Evolutionary conservation across 163 green algal genomes (phyloP).

Genomic region (Chloromonas sp.): DNA sequence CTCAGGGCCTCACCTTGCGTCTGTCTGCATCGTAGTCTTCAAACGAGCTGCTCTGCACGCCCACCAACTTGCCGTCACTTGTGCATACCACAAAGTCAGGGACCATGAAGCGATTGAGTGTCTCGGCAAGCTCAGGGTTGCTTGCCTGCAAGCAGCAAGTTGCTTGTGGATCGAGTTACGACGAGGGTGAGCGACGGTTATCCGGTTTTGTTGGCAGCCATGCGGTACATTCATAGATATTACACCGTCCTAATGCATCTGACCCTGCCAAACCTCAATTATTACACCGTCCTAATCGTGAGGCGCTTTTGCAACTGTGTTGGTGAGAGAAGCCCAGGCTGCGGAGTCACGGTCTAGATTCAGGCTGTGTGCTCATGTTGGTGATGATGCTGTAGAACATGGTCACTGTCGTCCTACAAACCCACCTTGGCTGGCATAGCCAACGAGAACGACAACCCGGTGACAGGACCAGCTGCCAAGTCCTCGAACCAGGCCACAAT

Average conservation of each 20-base stretch:
- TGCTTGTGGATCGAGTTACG: not conserved
- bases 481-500: slow-evolving; percentile 81
- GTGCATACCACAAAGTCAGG: slow-evolving; percentile 70
- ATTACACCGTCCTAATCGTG: not conserved
- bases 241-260: no score
- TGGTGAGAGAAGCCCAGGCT: no score
- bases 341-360: not conserved
- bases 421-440: slow-evolving; percentile 17
- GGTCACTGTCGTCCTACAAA: not conserved
- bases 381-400: not conserved
- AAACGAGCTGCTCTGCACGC: slow-evolving; percentile 27
- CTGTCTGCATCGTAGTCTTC: slow-evolving; percentile 34
- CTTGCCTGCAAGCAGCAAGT: not conserved
- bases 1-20: not conserved
- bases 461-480: slow-evolving; percentile 54
- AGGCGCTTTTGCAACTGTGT: not conserved
- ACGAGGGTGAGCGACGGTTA: not conserved
- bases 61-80: slow-evolving; percentile 37
- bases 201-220: not conserved
- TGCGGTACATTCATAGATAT: not conserved
- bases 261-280: not conserved
- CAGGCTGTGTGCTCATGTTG: not conserved
- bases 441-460: slow-evolving; percentile 51
- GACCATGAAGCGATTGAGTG: slow-evolving; percentile 43
- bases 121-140: slow-evolving; percentile 25